These are phyloP conservation scores for Austroboletus eburneus DNA, from an alignment of 768 basidiomycete species.

Conservation along the genomic window DNA sequence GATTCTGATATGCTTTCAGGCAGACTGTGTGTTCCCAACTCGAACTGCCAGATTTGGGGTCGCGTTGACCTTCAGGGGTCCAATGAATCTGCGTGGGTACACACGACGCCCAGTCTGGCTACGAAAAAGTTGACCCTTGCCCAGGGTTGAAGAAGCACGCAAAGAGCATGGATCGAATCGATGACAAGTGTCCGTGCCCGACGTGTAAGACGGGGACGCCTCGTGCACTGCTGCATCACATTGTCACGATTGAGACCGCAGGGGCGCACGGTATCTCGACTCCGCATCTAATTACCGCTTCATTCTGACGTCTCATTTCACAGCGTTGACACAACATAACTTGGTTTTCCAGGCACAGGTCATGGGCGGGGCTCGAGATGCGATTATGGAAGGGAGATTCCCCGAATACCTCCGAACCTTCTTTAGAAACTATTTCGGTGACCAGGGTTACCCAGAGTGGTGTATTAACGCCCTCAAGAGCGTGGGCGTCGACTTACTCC, in stretches of 20 bases:
- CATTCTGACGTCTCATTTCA: conserved; percentile 9
- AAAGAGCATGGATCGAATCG: conserved; percentile 67
- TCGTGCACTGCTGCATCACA: conserved; percentile 73
- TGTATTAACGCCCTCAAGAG: conserved; percentile 78
- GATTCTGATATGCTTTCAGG: conserved; percentile 42
- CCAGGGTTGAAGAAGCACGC: conserved; percentile 60
- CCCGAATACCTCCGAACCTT: conserved; percentile 74
- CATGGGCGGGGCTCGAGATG: conserved; percentile 81
- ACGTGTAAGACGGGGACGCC: conserved; percentile 68
- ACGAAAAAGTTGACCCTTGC: conserved; percentile 8
- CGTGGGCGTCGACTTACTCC: conserved; percentile 80
- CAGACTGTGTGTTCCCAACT: conserved; percentile 92
- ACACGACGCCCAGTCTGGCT: background rate
- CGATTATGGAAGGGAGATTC: conserved; percentile 74
- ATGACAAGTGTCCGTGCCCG: conserved; percentile 79
- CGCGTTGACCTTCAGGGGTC: conserved; percentile 77
- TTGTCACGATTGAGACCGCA: conserved; percentile 73
- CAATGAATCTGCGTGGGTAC: conserved; percentile 69
- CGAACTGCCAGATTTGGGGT: conserved; percentile 90
- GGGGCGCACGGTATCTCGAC: conserved; percentile 70
- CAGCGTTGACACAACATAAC: conserved; percentile 81
- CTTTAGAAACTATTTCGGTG: conserved; percentile 74
- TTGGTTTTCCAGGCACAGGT: conserved; percentile 82
- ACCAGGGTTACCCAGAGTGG: conserved; percentile 82
- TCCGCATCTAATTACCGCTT: conserved; percentile 15